Conservation (phyloP, 371 early-diverging fungal species). For the Rhizopus delemar region DNA sequence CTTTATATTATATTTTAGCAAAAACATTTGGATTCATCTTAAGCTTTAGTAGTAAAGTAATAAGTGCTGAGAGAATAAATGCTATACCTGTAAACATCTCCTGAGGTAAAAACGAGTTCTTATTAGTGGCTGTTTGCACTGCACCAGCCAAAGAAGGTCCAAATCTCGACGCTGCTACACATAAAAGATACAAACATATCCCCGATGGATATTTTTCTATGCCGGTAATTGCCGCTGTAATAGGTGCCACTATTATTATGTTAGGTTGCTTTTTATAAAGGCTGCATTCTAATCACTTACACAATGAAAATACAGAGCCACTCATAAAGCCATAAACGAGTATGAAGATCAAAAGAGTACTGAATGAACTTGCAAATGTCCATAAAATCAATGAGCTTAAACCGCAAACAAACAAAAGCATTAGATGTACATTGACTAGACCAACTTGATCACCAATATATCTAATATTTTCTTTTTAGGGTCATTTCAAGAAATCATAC, state of each 20-base stretch:
- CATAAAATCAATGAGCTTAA: slow-evolving; percentile 61
- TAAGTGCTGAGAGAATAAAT: slow-evolving; percentile 31
- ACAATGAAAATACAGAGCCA: slow-evolving; percentile 47
- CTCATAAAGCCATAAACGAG: slow-evolving; percentile 61
- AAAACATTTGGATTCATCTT: slow-evolving; percentile 18
- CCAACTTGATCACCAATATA: slow-evolving; percentile 56
- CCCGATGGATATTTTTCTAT: slow-evolving; percentile 44
- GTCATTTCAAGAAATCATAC: neutral
- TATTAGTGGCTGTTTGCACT: slow-evolving; percentile 28
- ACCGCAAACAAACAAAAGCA: slow-evolving; percentile 49
- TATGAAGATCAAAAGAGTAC: slow-evolving; percentile 51
- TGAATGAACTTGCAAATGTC: slow-evolving; percentile 54
- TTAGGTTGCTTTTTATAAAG: slow-evolving; percentile 1
- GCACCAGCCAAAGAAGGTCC: slow-evolving; percentile 44
- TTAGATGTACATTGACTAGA: slow-evolving; percentile 53
- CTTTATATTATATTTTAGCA: slow-evolving; percentile 20
- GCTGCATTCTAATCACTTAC: slow-evolving; percentile 16
- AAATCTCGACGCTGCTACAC: slow-evolving; percentile 31
- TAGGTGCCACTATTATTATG: slow-evolving; percentile 36
- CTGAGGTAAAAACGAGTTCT: slow-evolving; percentile 33
- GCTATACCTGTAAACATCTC: slow-evolving; percentile 40
- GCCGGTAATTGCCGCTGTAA: slow-evolving; percentile 38
- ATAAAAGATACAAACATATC: slow-evolving; percentile 35
- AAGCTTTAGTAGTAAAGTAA: slow-evolving; percentile 29
- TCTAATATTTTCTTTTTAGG: slow-evolving; percentile 1